These are phyloP conservation scores for Talaromyces sp. DNA, from an alignment of 2,329 filamentous ascomycete genomes.

Conservation along the genomic window DNA sequence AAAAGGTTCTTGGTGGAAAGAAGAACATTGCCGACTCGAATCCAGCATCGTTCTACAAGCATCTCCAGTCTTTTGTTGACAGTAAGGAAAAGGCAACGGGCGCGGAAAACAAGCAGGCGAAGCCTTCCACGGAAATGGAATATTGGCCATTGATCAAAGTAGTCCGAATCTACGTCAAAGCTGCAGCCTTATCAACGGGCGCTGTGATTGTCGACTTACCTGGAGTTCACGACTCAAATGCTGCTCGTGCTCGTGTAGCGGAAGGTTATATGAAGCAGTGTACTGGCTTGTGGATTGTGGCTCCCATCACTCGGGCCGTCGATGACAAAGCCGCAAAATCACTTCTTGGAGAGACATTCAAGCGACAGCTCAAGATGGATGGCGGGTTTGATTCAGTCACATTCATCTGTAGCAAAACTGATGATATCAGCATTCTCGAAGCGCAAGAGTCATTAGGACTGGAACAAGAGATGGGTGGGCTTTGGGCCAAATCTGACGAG, in stretches of 20 bases:
- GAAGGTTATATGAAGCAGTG: slow-evolving; percentile 61
- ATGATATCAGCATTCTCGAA: slow-evolving; percentile 57
- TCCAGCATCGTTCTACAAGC: slow-evolving; percentile 45
- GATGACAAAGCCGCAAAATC: slow-evolving; percentile 60
- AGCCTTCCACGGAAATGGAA: slow-evolving; percentile 36
- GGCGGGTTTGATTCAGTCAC: slow-evolving; percentile 55
- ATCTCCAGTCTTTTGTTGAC: slow-evolving; percentile 54
- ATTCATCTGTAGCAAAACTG: slow-evolving; percentile 64
- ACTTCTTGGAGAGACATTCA: slow-evolving; percentile 58
- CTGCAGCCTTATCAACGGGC: slow-evolving; percentile 53
- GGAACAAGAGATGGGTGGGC: slow-evolving; percentile 32
- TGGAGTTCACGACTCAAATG: slow-evolving; percentile 60
- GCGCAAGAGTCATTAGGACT: slow-evolving; percentile 43
- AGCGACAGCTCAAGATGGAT: slow-evolving; percentile 60
- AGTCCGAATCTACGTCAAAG: slow-evolving; percentile 51
- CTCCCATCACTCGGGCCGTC: slow-evolving; percentile 60
- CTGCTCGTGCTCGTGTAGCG: slow-evolving; percentile 59
- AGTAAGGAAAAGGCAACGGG: slow-evolving; percentile 51
- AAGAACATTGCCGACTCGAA: slow-evolving; percentile 41
- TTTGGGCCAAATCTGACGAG: slow-evolving; percentile 24
- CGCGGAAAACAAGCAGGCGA: slow-evolving; percentile 27
- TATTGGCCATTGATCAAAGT: slow-evolving; percentile 46
- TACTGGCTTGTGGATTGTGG: slow-evolving; percentile 61
- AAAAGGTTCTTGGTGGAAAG: slow-evolving; percentile 49
- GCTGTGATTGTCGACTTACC: slow-evolving; percentile 60